A percentile compares a stretch with the other conserved stretches of the same genome.
phyloP scores from a whole-genome alignment of 805 yeast genomes.

The Lachancea thermotolerans region DNA sequence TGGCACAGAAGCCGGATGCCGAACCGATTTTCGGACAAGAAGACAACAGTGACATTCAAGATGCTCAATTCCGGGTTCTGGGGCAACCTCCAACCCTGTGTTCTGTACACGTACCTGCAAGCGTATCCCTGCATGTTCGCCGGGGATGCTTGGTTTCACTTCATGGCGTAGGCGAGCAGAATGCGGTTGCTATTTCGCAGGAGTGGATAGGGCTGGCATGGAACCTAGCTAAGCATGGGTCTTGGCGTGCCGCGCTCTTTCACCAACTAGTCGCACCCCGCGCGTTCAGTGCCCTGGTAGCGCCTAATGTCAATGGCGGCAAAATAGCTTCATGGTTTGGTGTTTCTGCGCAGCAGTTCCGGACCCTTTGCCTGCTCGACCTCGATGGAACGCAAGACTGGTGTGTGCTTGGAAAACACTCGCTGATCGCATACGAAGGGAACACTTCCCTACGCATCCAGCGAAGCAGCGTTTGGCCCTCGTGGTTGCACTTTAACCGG shows the following conservation, averaged over 20 bases:
- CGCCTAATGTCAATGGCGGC: constrained; percentile 18
- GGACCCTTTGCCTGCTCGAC: constrained; percentile 16
- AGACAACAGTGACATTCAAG: constrained; percentile 5
- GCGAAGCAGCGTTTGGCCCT: constrained; percentile 8
- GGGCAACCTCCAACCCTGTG: constrained; percentile 25
- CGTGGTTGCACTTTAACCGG: background rate
- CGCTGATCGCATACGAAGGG: constrained; percentile 27
- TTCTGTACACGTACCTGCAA: constrained; percentile 16
- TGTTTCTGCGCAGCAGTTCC: constrained; percentile 15
- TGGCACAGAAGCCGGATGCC: constrained; percentile 13
- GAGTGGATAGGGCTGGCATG: constrained; percentile 20
- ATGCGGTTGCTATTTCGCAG: constrained; percentile 14
- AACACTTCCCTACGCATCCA: constrained; percentile 22
- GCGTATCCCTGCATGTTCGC: constrained; percentile 20
- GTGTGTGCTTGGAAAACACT: constrained; percentile 25
- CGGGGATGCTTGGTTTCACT: constrained; percentile 26
- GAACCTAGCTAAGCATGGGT: constrained; percentile 16
- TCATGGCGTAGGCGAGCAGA: constrained; percentile 9
- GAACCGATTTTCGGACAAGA: constrained; percentile 14
- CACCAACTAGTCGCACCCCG: constrained; percentile 15
- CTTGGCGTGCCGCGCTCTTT: constrained; percentile 18
- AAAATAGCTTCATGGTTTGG: constrained; percentile 11
- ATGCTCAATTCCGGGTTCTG: constrained; percentile 15
- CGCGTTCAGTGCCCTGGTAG: constrained; percentile 18
- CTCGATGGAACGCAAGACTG: constrained; percentile 27